A percentile compares a stretch with the other conserved stretches of the same genome.
Evolutionary conservation across 1,139 yeast species (phyloP).

Genomic region (Chernovozyma aurita): DNA sequence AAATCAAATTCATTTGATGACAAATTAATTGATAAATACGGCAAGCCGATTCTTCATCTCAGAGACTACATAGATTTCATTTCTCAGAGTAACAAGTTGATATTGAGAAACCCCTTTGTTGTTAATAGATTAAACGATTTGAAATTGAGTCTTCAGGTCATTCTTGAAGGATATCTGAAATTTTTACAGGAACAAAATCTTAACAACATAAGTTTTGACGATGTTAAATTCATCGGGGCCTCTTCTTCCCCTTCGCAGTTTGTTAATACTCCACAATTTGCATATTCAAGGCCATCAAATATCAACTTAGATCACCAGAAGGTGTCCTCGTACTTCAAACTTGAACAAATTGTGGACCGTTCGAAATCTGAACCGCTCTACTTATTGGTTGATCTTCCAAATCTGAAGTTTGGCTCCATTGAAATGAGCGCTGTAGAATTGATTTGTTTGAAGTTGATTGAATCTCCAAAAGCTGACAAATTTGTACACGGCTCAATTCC

Average conservation of each 20-base stretch:
- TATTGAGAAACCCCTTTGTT: slow-evolving; percentile 37
- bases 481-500: neutral
- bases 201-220: slow-evolving; percentile 32
- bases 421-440: slow-evolving; percentile 20
- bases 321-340: slow-evolving; percentile 39
- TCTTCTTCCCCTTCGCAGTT: no score
- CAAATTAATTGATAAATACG: slow-evolving; percentile 10
- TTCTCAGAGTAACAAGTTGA: slow-evolving; percentile 15
- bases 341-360: slow-evolving; percentile 33
- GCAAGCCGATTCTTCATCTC: slow-evolving; percentile 32
- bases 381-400: neutral
- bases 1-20: slow-evolving; percentile 1
- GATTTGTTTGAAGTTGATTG: slow-evolving; percentile 26
- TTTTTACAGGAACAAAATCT: slow-evolving; percentile 18
- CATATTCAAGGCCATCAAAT: neutral
- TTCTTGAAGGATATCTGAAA: slow-evolving; percentile 18
- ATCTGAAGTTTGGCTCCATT: neutral
- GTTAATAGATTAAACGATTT: slow-evolving; percentile 26
- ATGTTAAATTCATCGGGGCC: slow-evolving; percentile 26
- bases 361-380: slow-evolving; percentile 21
- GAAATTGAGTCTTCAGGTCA: slow-evolving; percentile 13
- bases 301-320: slow-evolving; percentile 9
- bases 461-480: slow-evolving; percentile 4
- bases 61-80: slow-evolving; percentile 29
- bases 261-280: neutral